Conservation (phyloP, 164 flowering plant genomes). For the Piper longum region DNA sequence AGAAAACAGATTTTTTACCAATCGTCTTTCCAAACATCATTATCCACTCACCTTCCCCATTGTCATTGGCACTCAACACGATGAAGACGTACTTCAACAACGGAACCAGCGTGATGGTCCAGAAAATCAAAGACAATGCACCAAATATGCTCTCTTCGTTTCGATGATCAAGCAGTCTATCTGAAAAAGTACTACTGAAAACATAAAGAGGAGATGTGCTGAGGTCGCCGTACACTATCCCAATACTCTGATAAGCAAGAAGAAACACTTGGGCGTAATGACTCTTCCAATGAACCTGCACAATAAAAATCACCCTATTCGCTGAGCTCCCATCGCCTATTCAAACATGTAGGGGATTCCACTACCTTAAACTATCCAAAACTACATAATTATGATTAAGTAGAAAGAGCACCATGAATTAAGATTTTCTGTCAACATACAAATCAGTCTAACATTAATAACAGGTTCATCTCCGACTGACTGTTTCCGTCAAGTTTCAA, state of each 20-base stretch:
- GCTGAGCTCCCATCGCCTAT: too few species aligned
- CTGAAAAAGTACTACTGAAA: slow-evolving; percentile 40
- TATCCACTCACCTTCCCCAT: slow-evolving; percentile 52
- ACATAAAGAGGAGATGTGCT: slow-evolving; percentile 74
- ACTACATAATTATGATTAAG: too few species aligned
- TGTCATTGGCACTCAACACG: slow-evolving; percentile 52
- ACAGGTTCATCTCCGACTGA: too few species aligned
- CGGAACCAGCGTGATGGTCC: slow-evolving; percentile 57
- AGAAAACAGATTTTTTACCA: neutral
- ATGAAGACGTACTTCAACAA: slow-evolving; percentile 49
- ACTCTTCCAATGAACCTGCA: slow-evolving; percentile 28
- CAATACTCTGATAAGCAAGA: slow-evolving; percentile 63
- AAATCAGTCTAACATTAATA: too few species aligned
- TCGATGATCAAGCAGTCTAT: slow-evolving; percentile 22
- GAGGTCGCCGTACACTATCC: slow-evolving; percentile 53
- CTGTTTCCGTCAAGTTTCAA: too few species aligned
- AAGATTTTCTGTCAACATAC: too few species aligned
- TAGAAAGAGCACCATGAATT: too few species aligned
- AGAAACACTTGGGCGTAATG: slow-evolving; percentile 19
- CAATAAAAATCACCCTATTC: too few species aligned
- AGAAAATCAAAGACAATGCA: slow-evolving; percentile 59
- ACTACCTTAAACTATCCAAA: too few species aligned
- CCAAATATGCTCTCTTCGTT: slow-evolving; percentile 58
- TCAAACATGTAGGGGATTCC: too few species aligned
- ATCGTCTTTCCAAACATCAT: too few species aligned